Evolutionary conservation across 257 asterid species (phyloP), one percentile per base, ranked within the genome.

Genomic region (Penstemon barbatus): DNA sequence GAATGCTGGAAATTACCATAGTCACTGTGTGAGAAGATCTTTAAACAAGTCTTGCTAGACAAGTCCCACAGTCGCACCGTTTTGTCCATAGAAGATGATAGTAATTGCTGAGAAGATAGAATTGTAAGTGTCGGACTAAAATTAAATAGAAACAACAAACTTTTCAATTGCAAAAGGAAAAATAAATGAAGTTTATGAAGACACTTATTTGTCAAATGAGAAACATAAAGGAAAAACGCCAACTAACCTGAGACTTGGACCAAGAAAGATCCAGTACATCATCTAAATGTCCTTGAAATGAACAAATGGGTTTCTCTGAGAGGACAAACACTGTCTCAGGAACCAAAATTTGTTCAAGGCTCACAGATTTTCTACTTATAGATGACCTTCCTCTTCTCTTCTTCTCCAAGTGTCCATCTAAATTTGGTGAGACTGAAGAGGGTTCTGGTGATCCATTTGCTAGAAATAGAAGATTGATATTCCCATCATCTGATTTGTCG

Each of bases 31-130:
- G 98, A 79, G 77, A 92, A 92, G 77, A 86, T 77, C 92, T 87
- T 89, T 75, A 92, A 79, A 81, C 98, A 92, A 79, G 88, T 68
- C 78, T 80, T 86, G 81, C 89, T 83, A 68, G 91, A 86, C 79
- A 92, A 70, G 76, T 92, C 92, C 97, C 98, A 92, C 33, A 92
- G 89, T 61, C 98, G 92, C 78, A 92, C 98, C n/a, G 98, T 89
- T 78, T 89, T 89, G 81, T 92, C 98, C 98, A 92, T 92, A 37
- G 98, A 92, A 65, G 98, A 87, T 60, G 98, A 92, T 58, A 92
- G 91, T 80, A 92, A 75, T 77, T 84, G 87, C 98, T 92, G 86
- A 71, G 75, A 74, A 45, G 68, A 76, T 65, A 71, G 58, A 73
- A 41, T 10, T 40, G 55, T 66, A 61, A 43, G 66, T 49, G 42